Base-by-base conservation (phyloP, 2,329 filamentous ascomycete genomes). In the Escovopsis weberi region DNA sequence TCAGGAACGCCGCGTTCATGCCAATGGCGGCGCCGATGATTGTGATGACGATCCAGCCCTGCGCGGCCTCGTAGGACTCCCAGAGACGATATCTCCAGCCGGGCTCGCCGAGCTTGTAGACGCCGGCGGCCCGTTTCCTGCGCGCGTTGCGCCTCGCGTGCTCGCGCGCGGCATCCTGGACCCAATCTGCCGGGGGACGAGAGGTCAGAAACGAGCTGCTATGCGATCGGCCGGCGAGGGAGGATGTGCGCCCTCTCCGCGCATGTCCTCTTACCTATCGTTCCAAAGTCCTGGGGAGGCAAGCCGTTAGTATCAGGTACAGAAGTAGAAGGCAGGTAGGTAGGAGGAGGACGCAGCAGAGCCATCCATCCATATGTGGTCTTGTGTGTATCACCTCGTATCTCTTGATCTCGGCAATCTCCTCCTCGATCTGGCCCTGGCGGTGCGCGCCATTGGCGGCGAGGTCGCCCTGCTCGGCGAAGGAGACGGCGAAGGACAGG, bases 11-110 rank as follows among this genome's bases (percentile, higher is more conserved):
- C 12, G 91, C 89, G 57, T 94, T 96, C 48, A 96, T 58, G 1
- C 91, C 91, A 58, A 98, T 96, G 19, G 84, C 83, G n/a, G 79
- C 78, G 30, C 91, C 85, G 44, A 98, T 89, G 48, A 98, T 70
- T 19, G 85, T 96, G 43, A 98, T 83, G 39, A 98, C 91, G 45
- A 98, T 88, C 91, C 91, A 98, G 19, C 86, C 89, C 64, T 98
- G 91, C 2, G 86, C 91, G 10, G 91, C 91, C 62, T 96, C 88
- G 61, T 96, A 98, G 28, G 84, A 84, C 59, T 91, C 85, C 65
- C 76, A 78, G 32, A 94, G 63, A 54, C 80, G 84, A 48, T 85
- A 75, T 58, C 85, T 74, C 87, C 88, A 96, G 46, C 82, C 82
- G 42, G 66, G 66, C 47, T 78, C 71, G 30, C 80, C 77, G 32